Percentiles rank a stretch among this genome's conserved stretches.
These are phyloP conservation scores for Auriscalpium vulgare DNA, from an alignment of 768 basidiomycete genomes.

Conservation along the genomic window DNA sequence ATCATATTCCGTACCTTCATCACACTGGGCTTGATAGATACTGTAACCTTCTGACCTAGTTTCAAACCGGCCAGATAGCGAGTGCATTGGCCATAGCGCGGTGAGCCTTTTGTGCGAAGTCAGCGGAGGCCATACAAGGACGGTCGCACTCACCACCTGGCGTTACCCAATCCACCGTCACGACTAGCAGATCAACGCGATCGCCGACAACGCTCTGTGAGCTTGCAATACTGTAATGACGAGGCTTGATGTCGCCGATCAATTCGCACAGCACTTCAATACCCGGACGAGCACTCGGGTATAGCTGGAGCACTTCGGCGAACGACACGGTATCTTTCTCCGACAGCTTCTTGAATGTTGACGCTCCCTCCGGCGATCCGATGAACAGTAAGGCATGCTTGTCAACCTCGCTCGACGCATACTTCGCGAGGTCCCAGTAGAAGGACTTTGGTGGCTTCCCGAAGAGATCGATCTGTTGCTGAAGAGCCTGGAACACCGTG, in stretches of 20 bases:
- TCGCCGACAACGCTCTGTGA: constrained; percentile 93
- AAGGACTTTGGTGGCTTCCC: constrained; percentile 95
- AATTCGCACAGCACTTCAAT: constrained; percentile 84
- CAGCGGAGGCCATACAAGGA: neutral
- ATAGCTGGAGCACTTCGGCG: constrained; percentile 74
- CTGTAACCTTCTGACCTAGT: constrained; percentile 88
- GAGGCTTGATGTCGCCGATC: constrained; percentile 91
- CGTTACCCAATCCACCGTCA: constrained; percentile 91
- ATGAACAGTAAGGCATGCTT: constrained; percentile 83
- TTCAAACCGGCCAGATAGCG: constrained; percentile 82
- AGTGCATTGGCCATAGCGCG: constrained; percentile 90
- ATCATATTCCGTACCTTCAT: constrained; percentile 69
- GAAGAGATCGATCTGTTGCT: constrained; percentile 95
- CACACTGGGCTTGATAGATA: constrained; percentile 96
- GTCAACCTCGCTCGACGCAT: constrained; percentile 65
- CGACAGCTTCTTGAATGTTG: constrained; percentile 91
- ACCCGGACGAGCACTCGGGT: constrained; percentile 69
- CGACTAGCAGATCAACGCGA: constrained; percentile 89
- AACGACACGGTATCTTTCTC: constrained; percentile 96
- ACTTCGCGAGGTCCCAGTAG: constrained; percentile 77
- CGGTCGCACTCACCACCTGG: constrained; percentile 56
- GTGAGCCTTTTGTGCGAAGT: constrained; percentile 42
- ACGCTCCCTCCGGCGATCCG: constrained; percentile 81
- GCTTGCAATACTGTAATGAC: constrained; percentile 97
- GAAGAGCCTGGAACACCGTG: constrained; percentile 90